These are phyloP conservation scores for Neopestalotiopsis rosae DNA, from an alignment of 2,329 filamentous ascomycete genomes.

Conservation along the genomic window DNA sequence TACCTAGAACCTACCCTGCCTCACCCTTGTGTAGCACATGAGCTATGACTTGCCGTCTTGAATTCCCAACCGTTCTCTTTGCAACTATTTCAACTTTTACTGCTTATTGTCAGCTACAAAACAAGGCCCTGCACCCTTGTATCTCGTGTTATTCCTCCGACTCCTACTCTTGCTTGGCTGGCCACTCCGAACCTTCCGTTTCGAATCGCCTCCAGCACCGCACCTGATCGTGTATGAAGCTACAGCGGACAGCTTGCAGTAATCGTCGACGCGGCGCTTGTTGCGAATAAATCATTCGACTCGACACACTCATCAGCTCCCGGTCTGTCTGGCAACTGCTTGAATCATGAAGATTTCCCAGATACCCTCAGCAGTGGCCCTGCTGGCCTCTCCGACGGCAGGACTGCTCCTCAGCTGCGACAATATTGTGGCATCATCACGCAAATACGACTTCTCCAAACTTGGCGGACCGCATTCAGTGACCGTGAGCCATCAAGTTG, in stretches of 20 bases:
- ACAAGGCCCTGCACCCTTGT: not conserved
- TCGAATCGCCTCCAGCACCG: not conserved
- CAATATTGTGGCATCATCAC: conserved; percentile 61
- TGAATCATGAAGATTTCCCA: conserved; percentile 45
- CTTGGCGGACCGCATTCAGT: conserved; percentile 74
- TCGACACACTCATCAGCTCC: not conserved
- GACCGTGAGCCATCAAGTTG: conserved; percentile 60
- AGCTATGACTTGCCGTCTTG: not conserved
- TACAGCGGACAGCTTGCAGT: not conserved
- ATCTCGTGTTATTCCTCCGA: conserved; percentile 2
- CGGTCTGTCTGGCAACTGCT: not conserved
- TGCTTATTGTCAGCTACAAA: not conserved
- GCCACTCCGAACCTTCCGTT: not conserved
- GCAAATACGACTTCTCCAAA: conserved; percentile 67
- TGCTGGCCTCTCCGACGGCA: conserved; percentile 41
- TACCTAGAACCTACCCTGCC: not conserved
- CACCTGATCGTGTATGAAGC: not conserved
- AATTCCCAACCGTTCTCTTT: not conserved
- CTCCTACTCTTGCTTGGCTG: not conserved
- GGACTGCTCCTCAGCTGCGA: conserved; percentile 64
- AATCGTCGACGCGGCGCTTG: not conserved
- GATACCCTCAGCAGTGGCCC: conserved; percentile 37
- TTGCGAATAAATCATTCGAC: not conserved
- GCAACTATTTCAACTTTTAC: not conserved
- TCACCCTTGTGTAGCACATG: not conserved